Evolutionary conservation across 192 early-diverging fungal species (phyloP), one percentile per base, ranked within the genome.

Genomic region (Helicostylum pulchrum): DNA sequence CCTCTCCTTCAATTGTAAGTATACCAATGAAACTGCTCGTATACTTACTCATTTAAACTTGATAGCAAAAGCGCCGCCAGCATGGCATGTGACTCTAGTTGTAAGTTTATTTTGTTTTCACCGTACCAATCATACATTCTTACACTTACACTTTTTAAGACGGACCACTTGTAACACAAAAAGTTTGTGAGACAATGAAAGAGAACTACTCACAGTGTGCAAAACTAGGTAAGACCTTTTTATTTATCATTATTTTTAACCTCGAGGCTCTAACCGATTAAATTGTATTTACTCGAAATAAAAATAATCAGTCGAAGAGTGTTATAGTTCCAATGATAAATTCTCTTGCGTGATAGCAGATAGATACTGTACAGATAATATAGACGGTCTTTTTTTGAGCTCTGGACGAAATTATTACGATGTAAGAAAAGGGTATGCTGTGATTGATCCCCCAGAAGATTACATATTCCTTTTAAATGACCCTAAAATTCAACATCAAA

Each of bases 1-100:
- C 92, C 95, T 42, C 75, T 92, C 52, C 76, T 89, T 21, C 97
- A 99, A 82, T 49, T 17, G 46, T 48, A 48, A 14, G 12, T 14
- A 17, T 15, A 5, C 0, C 12, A 15, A 48, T 4, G 0, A 48
- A 17, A 61, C 17, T 26, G 20, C 17, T 15, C 4, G 10, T 31
- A 19, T 20, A 34, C 20, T 34, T 5, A 55, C 15, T 26, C 1
- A 48, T 48, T 19, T 23, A 10, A 44, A 14, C 7, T 21, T 20
- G 26, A 44, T 43, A 32, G 63, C 10, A 60, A 72, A 6, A 64
- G 67, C 17, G 70, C 64, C 9, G 55, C 72, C 36, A 70, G 17
- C 9, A 84, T 84, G 62, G 80, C 67, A 17, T 81, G 78, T 48
- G 44, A 72, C 32, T 79, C 72, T 9, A 61, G 72, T n/a, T 77